Conservation (phyloP, 139 green algal genomes). For the Volvox reticuliferus region DNA sequence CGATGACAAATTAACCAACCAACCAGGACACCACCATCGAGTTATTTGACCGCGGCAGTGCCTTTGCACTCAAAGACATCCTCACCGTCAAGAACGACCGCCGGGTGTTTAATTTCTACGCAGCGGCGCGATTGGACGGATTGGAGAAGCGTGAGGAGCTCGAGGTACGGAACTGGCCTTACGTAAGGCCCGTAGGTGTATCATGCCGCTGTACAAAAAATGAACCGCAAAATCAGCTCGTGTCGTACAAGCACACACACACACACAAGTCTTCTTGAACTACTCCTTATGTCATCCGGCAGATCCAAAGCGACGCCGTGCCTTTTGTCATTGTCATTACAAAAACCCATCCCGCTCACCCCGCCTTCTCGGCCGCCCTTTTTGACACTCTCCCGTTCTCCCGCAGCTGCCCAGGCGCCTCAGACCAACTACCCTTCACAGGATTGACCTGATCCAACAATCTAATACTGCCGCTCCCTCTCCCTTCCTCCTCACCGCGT, state of each 20-base stretch:
- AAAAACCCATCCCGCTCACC: no score
- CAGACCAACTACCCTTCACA: no score
- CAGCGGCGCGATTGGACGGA: constrained; percentile 75
- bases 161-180: background rate
- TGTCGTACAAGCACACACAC: no score
- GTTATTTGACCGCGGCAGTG: constrained; percentile 71
- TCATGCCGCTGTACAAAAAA: no score
- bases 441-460: no score
- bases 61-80: constrained; percentile 75
- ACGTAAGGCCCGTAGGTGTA: background rate
- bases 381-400: background rate
- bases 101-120: constrained; percentile 75
- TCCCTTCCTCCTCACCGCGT: background rate
- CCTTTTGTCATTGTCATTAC: no score
- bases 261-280: no score
- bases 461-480: background rate
- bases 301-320: no score
- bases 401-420: no score
- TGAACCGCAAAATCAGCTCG: no score
- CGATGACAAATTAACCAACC: background rate
- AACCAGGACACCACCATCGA: constrained; percentile 63
- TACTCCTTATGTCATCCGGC: no score
- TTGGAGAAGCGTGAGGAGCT: constrained; percentile 66
- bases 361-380: no score
- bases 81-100: constrained; percentile 62